Conservation (phyloP, 768 basidiomycete species). For the Kwoniella sp. region DNA sequence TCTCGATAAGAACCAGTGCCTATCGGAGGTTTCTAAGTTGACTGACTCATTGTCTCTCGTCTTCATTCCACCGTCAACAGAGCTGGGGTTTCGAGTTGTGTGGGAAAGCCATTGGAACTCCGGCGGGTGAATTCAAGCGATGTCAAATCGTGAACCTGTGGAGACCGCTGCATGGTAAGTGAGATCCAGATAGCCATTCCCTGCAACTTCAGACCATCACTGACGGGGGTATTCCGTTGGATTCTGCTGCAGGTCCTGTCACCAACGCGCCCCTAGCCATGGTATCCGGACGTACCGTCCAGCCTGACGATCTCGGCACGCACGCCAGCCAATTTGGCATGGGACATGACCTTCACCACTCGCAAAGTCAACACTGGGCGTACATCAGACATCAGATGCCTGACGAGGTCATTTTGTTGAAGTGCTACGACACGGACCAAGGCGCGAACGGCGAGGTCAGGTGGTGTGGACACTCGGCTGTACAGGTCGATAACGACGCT, state of each 20-base stretch:
- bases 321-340: constrained; percentile 32
- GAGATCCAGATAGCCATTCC: background rate
- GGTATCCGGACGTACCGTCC: constrained; percentile 14
- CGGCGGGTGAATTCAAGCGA: constrained; percentile 18
- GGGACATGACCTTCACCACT: constrained; percentile 34
- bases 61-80: too few relatives aligned
- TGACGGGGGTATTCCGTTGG: background rate
- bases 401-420: constrained; percentile 39
- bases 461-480: constrained; percentile 33
- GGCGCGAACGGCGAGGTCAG: constrained; percentile 26
- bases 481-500: constrained; percentile 23
- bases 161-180: constrained; percentile 40
- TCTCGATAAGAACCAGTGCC: background rate
- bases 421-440: constrained; percentile 39
- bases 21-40: background rate
- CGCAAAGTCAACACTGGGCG: constrained; percentile 28
- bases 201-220: background rate
- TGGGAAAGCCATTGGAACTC: constrained; percentile 19
- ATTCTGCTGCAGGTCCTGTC: constrained; percentile 25
- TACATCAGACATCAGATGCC: constrained; percentile 44
- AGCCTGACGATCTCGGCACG: constrained; percentile 11
- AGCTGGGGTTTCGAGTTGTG: constrained; percentile 33
- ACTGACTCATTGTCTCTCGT: too few relatives aligned
- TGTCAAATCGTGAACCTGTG: constrained; percentile 43
- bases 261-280: constrained; percentile 44